Evolutionary conservation across 306 rosid species (phyloP), one percentile per base, ranked within the genome.

Genomic region (Albizia julibrissin): DNA sequence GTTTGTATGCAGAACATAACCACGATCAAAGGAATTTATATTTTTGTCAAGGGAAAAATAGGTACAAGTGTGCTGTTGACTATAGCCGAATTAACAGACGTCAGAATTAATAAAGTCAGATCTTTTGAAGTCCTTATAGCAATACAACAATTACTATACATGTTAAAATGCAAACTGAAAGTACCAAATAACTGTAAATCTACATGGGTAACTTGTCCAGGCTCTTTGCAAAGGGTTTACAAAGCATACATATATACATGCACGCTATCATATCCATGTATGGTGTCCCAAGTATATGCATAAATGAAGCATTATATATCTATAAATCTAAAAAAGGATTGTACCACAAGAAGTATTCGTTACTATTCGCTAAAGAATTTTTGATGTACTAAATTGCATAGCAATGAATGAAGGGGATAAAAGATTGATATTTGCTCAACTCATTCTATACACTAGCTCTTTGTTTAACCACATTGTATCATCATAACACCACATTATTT

Each of bases 1-100:
- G 76, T 78, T 86, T 74, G 75, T 68, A 49, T 62, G 73, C 69
- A 87, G 69, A 77, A 58, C 76, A 83, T 77, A 49, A 72, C 75
- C 64, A 56, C 14, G 65, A 58, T 58, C 65, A 56, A 56, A 85
- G 26, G n/a, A 40, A 73, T 77, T 70, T 56, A 22, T 47, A 76
- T 39, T 72, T 72, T 33, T 71, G 68, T 34, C 68, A 75, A 79
- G 43, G 62, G 65, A 76, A 75, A 37, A 37, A 40, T 37, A 67
- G 22, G 34, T 74, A 59, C 27, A 74, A 58, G 14, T 56, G 19
- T 43, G 80, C 13, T 54, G 76, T 16, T 49, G 26, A 33, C 62
- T 10, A 72, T 12, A 52, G 75, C 26, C 15, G 14, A 54, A 79
- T 22, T 75, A 49, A 42, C 47, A 22, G 26, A 46, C 76, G 59